Base-by-base conservation (phyloP, 495 filamentous ascomycete species). In the Evernia prunastri region DNA sequence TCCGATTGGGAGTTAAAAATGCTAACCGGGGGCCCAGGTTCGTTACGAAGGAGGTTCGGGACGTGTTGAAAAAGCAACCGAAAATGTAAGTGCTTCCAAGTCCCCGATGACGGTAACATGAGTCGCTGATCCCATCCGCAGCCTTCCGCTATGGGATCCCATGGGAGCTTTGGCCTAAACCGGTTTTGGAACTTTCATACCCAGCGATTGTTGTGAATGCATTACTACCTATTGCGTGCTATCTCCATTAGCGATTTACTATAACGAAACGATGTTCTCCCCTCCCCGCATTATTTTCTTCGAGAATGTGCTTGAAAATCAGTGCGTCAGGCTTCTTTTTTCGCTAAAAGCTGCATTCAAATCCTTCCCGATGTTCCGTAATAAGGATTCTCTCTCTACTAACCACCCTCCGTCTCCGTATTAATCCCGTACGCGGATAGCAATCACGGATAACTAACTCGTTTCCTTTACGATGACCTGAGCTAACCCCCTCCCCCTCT, bases 91-190 rank as follows among this genome's bases (percentile, higher is more conserved):
- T 33, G 37, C 47, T 47, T 27, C 4, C 29, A 20, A 18, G 3
- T 17, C 15, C 13, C 15, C 6, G 13, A 4, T 23, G 33, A 17
- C 25, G 36, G 31, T 37, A 9, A 5, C n/a, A 37, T 13, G 15
- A 13, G 8, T 23, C 17, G 39, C 45, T 58, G 60, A 53, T 66
- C 53, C 39, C 23, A 31, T 59, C 17, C 13, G n/a, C 57, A 69
- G 67, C 57, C 74, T 96, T 64, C 86, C 88, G 20, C 72, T 90
- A 51, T 95, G 91, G 91, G 91, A 96, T 81, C 90, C 91, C 0
- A 90, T 96, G 89, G 91, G 91, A 17, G 82, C 86, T 25, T 74
- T 96, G 71, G 90, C 91, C 69, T 92, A 35, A 65, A 27, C 3
- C 29, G 29, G 8, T 17, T n/a, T 63, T n/a, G 3, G 33, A 20